A percentile compares a stretch with the other conserved stretches of the same genome.
Evolutionary conservation across 352 stramenopile genomes (phyloP).

Genomic region (Globisporangium camurandrum): DNA sequence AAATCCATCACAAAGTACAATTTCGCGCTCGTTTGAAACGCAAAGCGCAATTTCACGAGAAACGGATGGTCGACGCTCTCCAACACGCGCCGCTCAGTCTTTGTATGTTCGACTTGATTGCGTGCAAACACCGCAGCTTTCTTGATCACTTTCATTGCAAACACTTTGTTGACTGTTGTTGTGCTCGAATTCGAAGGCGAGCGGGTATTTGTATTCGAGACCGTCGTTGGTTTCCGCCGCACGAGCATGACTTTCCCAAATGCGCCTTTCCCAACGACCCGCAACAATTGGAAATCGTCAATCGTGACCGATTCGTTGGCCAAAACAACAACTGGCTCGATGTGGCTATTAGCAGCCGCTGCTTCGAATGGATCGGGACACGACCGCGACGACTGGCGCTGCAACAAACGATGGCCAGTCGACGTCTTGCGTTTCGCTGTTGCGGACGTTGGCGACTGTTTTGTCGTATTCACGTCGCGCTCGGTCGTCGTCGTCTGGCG

Average conservation of each 20-base stretch:
- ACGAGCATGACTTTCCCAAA: constrained; percentile 95
- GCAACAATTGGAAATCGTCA: constrained; percentile 76
- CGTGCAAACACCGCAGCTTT: constrained; percentile 84
- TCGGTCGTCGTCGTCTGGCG: constrained; percentile 3
- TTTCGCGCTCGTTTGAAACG: constrained; percentile 80
- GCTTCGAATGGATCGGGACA: constrained; percentile 5
- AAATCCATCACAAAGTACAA: constrained; percentile 89
- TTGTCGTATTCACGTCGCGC: background rate
- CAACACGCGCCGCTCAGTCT: constrained; percentile 84
- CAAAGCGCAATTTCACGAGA: constrained; percentile 80
- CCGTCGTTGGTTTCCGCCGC: constrained; percentile 30
- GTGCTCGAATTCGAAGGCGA: background rate
- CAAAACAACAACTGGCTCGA: background rate
- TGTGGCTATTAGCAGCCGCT: too few relatives aligned
- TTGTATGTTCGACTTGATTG: constrained; percentile 89
- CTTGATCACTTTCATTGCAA: constrained; percentile 91
- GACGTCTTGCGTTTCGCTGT: background rate
- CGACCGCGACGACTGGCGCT: constrained; percentile 11
- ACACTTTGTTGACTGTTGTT: constrained; percentile 41
- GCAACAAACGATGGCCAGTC: background rate
- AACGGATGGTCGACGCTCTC: constrained; percentile 83
- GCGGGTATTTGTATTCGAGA: background rate
- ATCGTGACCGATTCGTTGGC: constrained; percentile 8
- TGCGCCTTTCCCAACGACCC: constrained; percentile 95
- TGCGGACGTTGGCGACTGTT: background rate